phyloP scores from a whole-genome alignment of 1,139 yeast genomes.

The Groenewaldozyma sp. region DNA sequence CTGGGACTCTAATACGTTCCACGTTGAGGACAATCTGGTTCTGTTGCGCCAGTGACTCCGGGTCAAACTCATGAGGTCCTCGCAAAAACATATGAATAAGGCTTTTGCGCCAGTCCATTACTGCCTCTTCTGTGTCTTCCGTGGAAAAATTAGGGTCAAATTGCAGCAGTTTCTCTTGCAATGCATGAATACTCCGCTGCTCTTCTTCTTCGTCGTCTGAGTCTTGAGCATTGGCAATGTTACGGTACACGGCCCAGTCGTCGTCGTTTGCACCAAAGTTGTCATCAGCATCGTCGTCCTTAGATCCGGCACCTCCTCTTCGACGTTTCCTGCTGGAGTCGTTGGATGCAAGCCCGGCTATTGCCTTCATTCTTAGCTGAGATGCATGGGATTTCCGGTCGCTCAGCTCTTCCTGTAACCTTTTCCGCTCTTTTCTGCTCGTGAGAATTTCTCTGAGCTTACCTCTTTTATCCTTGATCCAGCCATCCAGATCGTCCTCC shows the following conservation, averaged over 20 bases:
- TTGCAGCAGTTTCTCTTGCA: slow-evolving; percentile 70
- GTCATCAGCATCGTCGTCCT: slow-evolving; percentile 87
- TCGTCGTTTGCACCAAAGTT: slow-evolving; percentile 95
- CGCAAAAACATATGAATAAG: slow-evolving; percentile 73
- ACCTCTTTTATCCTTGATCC: slow-evolving; percentile 66
- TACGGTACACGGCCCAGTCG: slow-evolving; percentile 89
- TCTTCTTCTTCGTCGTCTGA: slow-evolving; percentile 69
- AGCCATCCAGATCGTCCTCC: slow-evolving; percentile 58
- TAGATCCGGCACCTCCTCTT: slow-evolving; percentile 40
- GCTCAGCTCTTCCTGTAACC: slow-evolving; percentile 66
- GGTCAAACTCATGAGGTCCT: slow-evolving; percentile 73
- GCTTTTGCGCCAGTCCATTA: slow-evolving; percentile 75
- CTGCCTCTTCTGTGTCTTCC: slow-evolving; percentile 64
- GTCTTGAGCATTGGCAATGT: slow-evolving; percentile 64
- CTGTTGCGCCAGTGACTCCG: slow-evolving; percentile 56
- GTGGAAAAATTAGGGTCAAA: slow-evolving; percentile 77
- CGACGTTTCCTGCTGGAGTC: slow-evolving; percentile 33
- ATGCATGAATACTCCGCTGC: slow-evolving; percentile 49
- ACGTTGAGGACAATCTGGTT: slow-evolving; percentile 86
- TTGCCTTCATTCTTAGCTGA: slow-evolving; percentile 84
- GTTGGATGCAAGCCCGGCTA: slow-evolving; percentile 82
- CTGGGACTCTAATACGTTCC: slow-evolving; percentile 89
- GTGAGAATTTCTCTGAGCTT: slow-evolving; percentile 50
- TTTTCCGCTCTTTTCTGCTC: slow-evolving; percentile 55
- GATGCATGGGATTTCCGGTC: slow-evolving; percentile 89